Conservation (phyloP, 192 early-diverging fungal species). For the Diversispora eburnea region DNA sequence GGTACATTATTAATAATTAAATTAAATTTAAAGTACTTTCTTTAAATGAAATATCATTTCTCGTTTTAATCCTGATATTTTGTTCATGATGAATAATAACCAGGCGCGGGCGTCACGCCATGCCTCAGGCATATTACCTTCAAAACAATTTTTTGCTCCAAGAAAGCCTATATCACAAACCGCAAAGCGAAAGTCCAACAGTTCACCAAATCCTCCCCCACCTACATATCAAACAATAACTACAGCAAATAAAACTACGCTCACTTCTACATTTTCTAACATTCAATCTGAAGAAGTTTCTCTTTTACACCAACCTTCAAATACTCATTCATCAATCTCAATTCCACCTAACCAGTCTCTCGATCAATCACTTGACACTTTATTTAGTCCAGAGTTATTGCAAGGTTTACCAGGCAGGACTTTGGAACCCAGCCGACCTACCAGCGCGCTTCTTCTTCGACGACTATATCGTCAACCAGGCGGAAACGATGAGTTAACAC, state of each 20-base stretch:
- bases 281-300: background rate
- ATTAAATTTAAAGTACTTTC: no score
- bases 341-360: background rate
- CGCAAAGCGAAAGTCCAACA: background rate
- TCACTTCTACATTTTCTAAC: no score
- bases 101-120: slow-evolving; percentile 21
- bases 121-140: slow-evolving; percentile 27
- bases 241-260: no score
- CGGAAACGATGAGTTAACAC: slow-evolving; percentile 1
- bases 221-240: no score
- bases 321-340: background rate
- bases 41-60: no score
- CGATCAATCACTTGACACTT: slow-evolving; percentile 9
- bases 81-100: background rate
- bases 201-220: background rate
- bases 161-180: slow-evolving; percentile 21
- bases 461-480: slow-evolving; percentile 13
- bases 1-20: no score
- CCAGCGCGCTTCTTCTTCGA: slow-evolving; percentile 10
- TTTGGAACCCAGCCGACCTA: background rate
- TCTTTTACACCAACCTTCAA: background rate
- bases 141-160: slow-evolving; percentile 30
- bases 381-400: background rate
- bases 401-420: background rate
- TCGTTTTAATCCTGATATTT: no score